Conservation (phyloP, 306 rosid species). For the Dryas alaskensis region DNA sequence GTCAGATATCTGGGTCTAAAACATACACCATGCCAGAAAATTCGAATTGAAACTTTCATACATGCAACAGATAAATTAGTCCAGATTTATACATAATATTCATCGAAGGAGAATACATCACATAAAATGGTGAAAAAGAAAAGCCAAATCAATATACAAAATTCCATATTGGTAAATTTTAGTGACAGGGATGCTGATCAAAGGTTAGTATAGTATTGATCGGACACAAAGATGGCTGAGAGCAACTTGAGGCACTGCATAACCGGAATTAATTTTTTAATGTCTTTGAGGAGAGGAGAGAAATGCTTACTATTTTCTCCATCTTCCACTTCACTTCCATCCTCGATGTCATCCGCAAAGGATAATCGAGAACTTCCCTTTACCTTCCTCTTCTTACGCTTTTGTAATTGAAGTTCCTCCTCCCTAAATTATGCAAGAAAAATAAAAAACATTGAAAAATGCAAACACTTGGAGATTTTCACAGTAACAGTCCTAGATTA, state of each 20-base stretch:
- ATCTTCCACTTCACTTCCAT: constrained; percentile 74
- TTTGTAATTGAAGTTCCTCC: constrained; percentile 78
- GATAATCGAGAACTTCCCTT: constrained; percentile 81
- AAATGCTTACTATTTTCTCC: constrained; percentile 41
- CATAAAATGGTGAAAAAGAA: not conserved
- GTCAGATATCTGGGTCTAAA: not conserved
- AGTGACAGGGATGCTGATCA: not conserved
- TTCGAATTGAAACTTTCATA: not conserved
- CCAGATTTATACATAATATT: not conserved
- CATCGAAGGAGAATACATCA: no score
- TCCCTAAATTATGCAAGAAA: constrained; percentile 45
- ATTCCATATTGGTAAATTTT: not conserved
- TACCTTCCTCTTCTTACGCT: constrained; percentile 87
- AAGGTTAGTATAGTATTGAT: not conserved
- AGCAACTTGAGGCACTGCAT: not conserved
- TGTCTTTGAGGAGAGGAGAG: not conserved
- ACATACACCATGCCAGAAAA: not conserved
- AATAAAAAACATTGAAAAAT: not conserved
- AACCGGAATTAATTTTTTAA: not conserved
- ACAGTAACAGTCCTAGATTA: not conserved
- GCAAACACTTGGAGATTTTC: not conserved
- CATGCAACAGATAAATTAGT: not conserved
- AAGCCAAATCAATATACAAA: not conserved
- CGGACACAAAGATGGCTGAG: not conserved
- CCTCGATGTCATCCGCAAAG: constrained; percentile 77